Evolutionary conservation across 2,329 filamentous ascomycete species (phyloP).

Genomic region (Fusarium begoniae): DNA sequence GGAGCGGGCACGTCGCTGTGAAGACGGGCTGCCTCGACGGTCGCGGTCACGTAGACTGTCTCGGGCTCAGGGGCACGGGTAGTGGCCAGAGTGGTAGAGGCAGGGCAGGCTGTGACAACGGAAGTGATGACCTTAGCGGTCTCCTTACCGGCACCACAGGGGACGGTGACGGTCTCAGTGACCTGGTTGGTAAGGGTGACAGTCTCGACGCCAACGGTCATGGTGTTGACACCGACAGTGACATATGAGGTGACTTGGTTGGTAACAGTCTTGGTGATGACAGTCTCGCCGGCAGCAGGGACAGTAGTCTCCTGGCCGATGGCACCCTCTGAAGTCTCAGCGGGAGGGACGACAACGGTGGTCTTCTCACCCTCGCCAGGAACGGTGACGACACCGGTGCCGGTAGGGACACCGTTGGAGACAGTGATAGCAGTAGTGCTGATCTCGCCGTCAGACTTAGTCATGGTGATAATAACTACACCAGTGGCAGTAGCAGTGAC

Average conservation of each 20-base stretch:
- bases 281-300: constrained; percentile 11
- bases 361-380: constrained; percentile 14
- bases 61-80: constrained; percentile 30
- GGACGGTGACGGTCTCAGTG: constrained; percentile 22
- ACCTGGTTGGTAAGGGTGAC: constrained; percentile 34
- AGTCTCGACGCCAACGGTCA: constrained; percentile 20
- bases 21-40: constrained; percentile 20
- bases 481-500: constrained; percentile 4
- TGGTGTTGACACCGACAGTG: constrained; percentile 16
- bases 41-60: constrained; percentile 41
- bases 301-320: constrained; percentile 15
- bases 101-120: constrained; percentile 26
- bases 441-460: constrained; percentile 28
- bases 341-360: background rate
- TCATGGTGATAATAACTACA: constrained; percentile 27
- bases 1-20: constrained; percentile 15
- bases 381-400: constrained; percentile 12
- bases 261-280: constrained; percentile 33
- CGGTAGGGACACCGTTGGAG: constrained; percentile 19
- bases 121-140: constrained; percentile 30
- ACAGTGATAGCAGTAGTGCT: constrained; percentile 27
- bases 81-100: constrained; percentile 38
- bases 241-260: constrained; percentile 24
- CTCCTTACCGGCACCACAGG: constrained; percentile 6
- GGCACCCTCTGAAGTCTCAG: constrained; percentile 5